phyloP scores from a whole-genome alignment of 2,329 filamentous ascomycete species.

The Fusarium euwallaceae region DNA sequence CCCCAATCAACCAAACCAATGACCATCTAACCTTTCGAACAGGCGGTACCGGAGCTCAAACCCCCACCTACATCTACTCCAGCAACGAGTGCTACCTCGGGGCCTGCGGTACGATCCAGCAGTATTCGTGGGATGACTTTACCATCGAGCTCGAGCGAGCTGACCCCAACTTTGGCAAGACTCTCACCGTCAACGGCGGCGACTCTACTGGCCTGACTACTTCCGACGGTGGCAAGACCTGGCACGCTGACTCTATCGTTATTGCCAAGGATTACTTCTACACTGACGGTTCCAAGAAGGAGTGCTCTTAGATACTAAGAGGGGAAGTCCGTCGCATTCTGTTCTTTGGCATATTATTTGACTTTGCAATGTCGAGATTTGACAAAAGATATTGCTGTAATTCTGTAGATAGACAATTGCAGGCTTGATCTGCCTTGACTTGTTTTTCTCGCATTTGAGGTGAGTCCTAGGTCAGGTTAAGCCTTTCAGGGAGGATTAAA shows the following conservation, averaged over 20 bases:
- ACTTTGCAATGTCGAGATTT: background rate
- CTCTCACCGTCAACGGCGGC: background rate
- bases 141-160: background rate
- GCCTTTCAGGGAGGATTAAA: background rate
- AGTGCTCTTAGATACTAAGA: background rate
- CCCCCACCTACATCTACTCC: constrained; percentile 12
- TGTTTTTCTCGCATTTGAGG: background rate
- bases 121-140: background rate
- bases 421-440: background rate
- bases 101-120: constrained; percentile 6
- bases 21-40: background rate
- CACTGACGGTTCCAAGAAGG: background rate
- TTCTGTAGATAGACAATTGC: background rate
- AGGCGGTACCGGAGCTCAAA: background rate
- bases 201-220: background rate
- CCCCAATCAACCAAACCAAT: background rate
- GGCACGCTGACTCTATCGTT: background rate
- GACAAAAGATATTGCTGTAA: background rate
- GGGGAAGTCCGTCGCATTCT: background rate
- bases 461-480: background rate
- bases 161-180: background rate
- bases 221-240: constrained; percentile 9
- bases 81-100: constrained; percentile 23
- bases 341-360: background rate
- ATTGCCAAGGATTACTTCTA: constrained; percentile 8